Evolutionary conservation across 1,284 basidiomycete genomes (phyloP).

Genomic region (Ceratobasidium sp.): DNA sequence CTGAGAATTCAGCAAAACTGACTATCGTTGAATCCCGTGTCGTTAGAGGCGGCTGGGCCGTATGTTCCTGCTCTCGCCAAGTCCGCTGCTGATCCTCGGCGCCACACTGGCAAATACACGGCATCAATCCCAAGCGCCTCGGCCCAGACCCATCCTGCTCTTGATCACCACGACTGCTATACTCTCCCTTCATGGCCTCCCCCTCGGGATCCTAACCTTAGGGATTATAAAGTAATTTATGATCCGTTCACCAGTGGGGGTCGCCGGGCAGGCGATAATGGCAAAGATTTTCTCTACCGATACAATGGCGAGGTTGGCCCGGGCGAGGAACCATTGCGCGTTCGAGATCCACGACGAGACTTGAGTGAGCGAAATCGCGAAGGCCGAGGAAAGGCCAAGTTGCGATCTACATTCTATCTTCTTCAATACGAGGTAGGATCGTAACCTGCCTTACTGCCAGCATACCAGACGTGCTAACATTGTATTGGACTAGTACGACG

Average conservation of each 20-base stretch:
- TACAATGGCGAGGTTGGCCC: constrained; percentile 49
- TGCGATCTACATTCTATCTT: constrained; percentile 46
- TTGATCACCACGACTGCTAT: constrained; percentile 8
- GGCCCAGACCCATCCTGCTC: neutral
- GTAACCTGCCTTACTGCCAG: constrained; percentile 38
- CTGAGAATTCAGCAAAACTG: constrained; percentile 11
- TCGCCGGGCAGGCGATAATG: constrained; percentile 23
- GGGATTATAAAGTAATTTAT: constrained; percentile 44
- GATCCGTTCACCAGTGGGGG: constrained; percentile 38
- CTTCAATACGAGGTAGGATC: constrained; percentile 48
- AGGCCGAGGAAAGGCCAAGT: constrained; percentile 47
- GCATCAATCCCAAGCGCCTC: constrained; percentile 33
- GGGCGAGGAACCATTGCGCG: constrained; percentile 36
- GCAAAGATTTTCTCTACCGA: constrained; percentile 45
- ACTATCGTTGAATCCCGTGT: constrained; percentile 9
- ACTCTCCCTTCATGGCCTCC: constrained; percentile 32
- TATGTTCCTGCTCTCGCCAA: neutral
- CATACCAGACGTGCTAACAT: constrained; percentile 39
- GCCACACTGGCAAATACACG: constrained; percentile 30
- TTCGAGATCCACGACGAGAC: constrained; percentile 44
- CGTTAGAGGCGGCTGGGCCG: neutral
- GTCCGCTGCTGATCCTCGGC: constrained; percentile 26
- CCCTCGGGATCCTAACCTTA: constrained; percentile 30
- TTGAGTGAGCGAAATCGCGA: constrained; percentile 39
- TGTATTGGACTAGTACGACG: constrained; percentile 70